These are phyloP conservation scores for Lantana camara DNA, from an alignment of 257 asterid genomes.

Conservation along the genomic window DNA sequence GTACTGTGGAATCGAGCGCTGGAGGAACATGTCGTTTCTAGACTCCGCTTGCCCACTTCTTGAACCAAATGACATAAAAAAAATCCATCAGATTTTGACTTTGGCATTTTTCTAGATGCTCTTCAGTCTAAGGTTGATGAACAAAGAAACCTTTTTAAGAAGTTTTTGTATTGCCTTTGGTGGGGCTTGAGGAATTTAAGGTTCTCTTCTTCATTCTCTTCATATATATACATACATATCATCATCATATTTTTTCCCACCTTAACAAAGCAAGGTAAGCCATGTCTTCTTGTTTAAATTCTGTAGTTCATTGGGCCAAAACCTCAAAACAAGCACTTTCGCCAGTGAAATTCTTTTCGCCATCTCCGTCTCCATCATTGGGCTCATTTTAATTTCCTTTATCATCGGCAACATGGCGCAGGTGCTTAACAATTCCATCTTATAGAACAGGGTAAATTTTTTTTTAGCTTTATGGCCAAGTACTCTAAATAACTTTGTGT, in stretches of 20 bases:
- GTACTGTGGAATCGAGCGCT: conserved; percentile 32
- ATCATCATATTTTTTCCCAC: too few relatives aligned
- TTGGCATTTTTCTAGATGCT: conserved; percentile 71
- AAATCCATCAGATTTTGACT: conserved; percentile 47
- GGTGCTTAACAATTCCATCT: conserved; percentile 19
- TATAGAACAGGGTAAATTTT: not conserved
- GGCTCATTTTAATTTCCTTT: conserved; percentile 43
- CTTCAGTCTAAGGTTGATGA: conserved; percentile 53
- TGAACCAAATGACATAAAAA: conserved; percentile 33
- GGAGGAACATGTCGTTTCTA: conserved; percentile 34
- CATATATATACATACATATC: not conserved
- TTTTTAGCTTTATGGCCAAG: not conserved
- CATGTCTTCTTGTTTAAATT: not conserved
- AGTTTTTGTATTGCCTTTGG: conserved; percentile 69
- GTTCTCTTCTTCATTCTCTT: conserved; percentile 36
- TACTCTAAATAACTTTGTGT: not conserved
- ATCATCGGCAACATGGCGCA: conserved; percentile 58
- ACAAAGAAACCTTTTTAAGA: conserved; percentile 34
- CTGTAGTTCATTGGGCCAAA: conserved; percentile 55
- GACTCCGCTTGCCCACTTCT: conserved; percentile 46
- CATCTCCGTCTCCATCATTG: conserved; percentile 39
- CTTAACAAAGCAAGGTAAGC: not conserved
- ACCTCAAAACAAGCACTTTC: conserved; percentile 47
- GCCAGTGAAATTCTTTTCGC: conserved; percentile 46
- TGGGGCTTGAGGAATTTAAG: conserved; percentile 75